Base-by-base conservation (phyloP, 768 basidiomycete genomes). In the Termitomyces titanicus region DNA sequence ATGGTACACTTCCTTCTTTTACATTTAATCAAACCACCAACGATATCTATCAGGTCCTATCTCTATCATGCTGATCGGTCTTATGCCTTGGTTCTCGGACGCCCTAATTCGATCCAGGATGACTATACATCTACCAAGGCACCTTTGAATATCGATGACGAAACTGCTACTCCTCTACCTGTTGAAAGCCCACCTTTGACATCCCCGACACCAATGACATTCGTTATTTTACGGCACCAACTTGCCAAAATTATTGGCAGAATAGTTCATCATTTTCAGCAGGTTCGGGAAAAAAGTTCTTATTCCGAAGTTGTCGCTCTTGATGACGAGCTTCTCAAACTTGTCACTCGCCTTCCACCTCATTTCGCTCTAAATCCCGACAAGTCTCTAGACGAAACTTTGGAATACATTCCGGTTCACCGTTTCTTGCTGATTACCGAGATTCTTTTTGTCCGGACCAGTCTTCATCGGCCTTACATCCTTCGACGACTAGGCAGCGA, bases 51-150 rank as follows among this genome's bases (percentile, higher is more conserved):
- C 60, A 88, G 89, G 90, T 88, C 91, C 3, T 92, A 92, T 67
- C 73, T 97, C 1, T 95, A 96, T 66, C 94, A 98, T 66, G 94
- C 94, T 4, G 94, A 97, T 70, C 85, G 92, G 47, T 91, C 93
- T 11, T 94, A 92, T 69, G 92, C 93, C 13, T 78, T 96, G 63
- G 86, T 94, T n/a, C 75, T 96, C 17, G 94, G 94, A 34, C 79
- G 94, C 60, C 94, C 94, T 4, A 86, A 86, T 61, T 88, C 90
- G 17, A 95, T 97, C 48, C 89, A 93, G 64, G 90, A 93, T 62
- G 87, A 85, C 51, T 95, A 92, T 67, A 89, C 90, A 5, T 94
- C 92, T 37, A 92, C 93, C 0, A 78, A 81, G 48, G 77, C 83
- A 5, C 91, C 91, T 12, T 78, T 83, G 45, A 94, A 90, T 61